These are phyloP conservation scores for Ascochyta fabae DNA, from an alignment of 2,329 filamentous ascomycete species.

Conservation along the genomic window DNA sequence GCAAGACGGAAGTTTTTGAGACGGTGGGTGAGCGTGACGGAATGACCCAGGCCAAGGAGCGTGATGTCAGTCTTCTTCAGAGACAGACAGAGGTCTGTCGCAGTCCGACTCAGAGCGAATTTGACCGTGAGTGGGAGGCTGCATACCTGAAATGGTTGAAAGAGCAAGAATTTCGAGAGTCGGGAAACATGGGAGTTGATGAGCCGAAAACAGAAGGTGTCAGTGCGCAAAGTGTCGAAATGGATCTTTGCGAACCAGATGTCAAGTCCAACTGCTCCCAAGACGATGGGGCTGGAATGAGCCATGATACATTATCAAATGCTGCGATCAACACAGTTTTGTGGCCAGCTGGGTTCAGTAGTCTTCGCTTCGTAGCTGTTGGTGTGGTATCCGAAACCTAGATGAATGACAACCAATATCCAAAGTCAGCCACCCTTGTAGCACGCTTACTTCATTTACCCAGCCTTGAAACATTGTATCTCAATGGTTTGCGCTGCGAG, in stretches of 20 bases:
- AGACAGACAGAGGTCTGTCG: background rate
- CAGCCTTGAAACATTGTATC: background rate
- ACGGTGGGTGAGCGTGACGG: background rate
- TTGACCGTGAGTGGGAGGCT: background rate
- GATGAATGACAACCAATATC: background rate
- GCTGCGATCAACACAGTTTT: too few relatives aligned
- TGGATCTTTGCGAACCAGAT: too few relatives aligned
- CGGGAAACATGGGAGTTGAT: background rate
- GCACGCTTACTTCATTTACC: background rate
- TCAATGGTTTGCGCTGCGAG: slow-evolving; percentile 1
- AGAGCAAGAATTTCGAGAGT: background rate
- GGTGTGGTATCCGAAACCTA: background rate
- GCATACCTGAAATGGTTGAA: background rate
- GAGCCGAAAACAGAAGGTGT: background rate
- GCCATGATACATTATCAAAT: too few relatives aligned
- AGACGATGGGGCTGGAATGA: too few relatives aligned
- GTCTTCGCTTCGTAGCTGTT: background rate
- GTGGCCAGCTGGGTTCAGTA: background rate
- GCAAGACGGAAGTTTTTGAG: background rate
- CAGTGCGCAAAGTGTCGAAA: too few relatives aligned
- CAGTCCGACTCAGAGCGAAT: background rate
- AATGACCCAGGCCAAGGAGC: too few relatives aligned
- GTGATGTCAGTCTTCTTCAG: too few relatives aligned
- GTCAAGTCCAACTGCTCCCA: too few relatives aligned
- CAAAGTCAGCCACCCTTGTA: background rate